Percentiles rank a stretch among this genome's conserved stretches.
Evolutionary conservation across 2,329 filamentous ascomycete genomes (phyloP).

Genomic region (Arthrobotrys musiformis): DNA sequence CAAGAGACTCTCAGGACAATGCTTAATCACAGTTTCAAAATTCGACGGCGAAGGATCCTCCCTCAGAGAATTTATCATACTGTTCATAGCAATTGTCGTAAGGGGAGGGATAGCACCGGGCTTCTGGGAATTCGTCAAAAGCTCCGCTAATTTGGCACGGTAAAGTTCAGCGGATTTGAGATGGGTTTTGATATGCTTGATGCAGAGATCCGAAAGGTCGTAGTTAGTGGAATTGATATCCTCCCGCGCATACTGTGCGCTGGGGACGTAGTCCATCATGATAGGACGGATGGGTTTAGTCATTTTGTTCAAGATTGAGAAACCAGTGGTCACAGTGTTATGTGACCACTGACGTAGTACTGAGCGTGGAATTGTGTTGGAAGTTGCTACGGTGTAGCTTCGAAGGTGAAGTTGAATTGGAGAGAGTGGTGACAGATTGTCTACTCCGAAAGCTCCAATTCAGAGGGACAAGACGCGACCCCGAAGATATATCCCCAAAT

Average conservation of each 20-base stretch:
- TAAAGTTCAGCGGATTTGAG: constrained; percentile 50
- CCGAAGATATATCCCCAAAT: not conserved
- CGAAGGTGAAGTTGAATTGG: not conserved
- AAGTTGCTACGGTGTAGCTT: constrained; percentile 2
- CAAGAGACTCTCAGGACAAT: constrained; percentile 43
- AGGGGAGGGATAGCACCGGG: constrained; percentile 26
- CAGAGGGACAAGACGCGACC: not conserved
- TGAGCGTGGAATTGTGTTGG: not conserved
- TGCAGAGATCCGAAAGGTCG: constrained; percentile 40
- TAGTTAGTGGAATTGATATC: constrained; percentile 8
- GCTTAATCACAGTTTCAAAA: constrained; percentile 52
- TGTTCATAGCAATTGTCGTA: constrained; percentile 52
- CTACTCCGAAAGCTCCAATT: not conserved
- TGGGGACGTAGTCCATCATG: constrained; percentile 53
- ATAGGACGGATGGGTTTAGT: not conserved
- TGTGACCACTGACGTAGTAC: not conserved
- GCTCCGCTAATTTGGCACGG: constrained; percentile 2
- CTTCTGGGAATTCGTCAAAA: constrained; percentile 13
- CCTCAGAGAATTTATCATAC: constrained; percentile 53
- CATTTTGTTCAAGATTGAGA: not conserved
- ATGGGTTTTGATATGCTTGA: constrained; percentile 45
- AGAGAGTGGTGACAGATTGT: not conserved
- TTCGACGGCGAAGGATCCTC: constrained; percentile 35
- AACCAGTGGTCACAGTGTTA: not conserved
- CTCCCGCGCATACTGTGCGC: constrained; percentile 41